A percentile compares a stretch with the other conserved stretches of the same genome.
phyloP scores from a whole-genome alignment of 495 filamentous ascomycete genomes.

The Physcia stellaris region DNA sequence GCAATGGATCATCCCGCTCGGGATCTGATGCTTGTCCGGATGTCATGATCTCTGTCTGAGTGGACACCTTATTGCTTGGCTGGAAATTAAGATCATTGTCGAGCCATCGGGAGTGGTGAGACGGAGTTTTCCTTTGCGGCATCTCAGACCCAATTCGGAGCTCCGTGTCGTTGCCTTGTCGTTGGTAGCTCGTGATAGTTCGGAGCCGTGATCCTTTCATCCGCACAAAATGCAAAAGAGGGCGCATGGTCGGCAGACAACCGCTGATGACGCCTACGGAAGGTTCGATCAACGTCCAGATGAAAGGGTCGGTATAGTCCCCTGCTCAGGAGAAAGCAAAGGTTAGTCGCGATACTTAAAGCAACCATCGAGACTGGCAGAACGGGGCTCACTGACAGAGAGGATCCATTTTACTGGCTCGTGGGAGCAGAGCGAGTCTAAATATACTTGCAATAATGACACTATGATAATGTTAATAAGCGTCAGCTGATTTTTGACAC shows the following conservation, averaged over 20 bases:
- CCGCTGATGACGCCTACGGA: constrained; percentile 9
- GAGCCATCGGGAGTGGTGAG: too few relatives aligned
- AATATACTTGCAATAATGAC: constrained; percentile 1
- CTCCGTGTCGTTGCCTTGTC: background rate
- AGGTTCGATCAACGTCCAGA: constrained; percentile 9
- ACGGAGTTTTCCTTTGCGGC: too few relatives aligned
- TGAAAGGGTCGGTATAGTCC: constrained; percentile 7
- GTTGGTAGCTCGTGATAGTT: background rate
- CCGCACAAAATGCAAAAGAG: background rate
- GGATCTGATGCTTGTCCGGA: background rate
- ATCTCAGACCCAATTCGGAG: background rate
- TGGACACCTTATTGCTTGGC: background rate
- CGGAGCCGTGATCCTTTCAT: background rate
- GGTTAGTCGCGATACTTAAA: background rate
- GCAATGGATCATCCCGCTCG: background rate
- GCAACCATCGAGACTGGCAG: background rate
- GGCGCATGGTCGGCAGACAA: constrained; percentile 9
- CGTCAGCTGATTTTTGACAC: too few relatives aligned
- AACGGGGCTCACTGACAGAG: background rate
- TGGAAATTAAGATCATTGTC: background rate
- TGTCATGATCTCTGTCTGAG: background rate
- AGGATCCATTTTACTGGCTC: background rate
- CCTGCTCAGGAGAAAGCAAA: background rate
- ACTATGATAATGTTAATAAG: background rate
- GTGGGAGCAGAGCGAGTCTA: background rate